These are phyloP conservation scores for Kwoniella botswanensis DNA, from an alignment of 768 basidiomycete species.

Conservation along the genomic window DNA sequence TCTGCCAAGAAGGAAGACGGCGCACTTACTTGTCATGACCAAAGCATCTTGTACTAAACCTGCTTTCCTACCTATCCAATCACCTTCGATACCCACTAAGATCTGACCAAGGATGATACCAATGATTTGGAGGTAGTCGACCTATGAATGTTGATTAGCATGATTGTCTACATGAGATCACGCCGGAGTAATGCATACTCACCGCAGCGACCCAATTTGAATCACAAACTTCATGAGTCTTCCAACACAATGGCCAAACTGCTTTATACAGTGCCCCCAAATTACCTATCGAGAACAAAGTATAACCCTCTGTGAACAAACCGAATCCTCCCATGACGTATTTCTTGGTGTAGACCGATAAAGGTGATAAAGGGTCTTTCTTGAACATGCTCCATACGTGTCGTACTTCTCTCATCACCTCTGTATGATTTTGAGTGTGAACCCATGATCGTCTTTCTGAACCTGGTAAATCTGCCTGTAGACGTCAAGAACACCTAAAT, in stretches of 20 bases:
- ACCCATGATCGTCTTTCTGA: conserved; percentile 51
- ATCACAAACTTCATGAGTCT: conserved; percentile 50
- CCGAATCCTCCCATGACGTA: conserved; percentile 60
- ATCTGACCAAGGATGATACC: conserved; percentile 60
- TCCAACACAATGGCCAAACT: conserved; percentile 59
- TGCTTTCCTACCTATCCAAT: conserved; percentile 60
- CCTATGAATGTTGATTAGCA: neutral
- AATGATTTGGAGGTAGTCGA: conserved; percentile 57
- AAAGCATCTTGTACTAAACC: conserved; percentile 60
- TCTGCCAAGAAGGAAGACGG: neutral
- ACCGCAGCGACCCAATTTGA: conserved; percentile 58
- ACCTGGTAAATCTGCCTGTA: conserved; percentile 57
- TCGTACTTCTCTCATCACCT: conserved; percentile 54
- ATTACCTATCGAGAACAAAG: conserved; percentile 61
- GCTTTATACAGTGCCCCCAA: conserved; percentile 55
- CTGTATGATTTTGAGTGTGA: conserved; percentile 51
- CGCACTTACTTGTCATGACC: conserved; percentile 56
- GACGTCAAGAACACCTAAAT: neutral
- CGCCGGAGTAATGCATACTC: conserved; percentile 4
- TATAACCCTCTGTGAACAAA: conserved; percentile 57
- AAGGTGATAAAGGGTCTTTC: conserved; percentile 53
- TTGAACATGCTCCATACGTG: conserved; percentile 58
- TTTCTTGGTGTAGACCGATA: conserved; percentile 53
- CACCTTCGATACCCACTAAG: conserved; percentile 58
- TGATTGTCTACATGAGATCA: too few species aligned